Conservation (phyloP, 1,284 basidiomycete species). For the Leccinum subrobustum region DNA sequence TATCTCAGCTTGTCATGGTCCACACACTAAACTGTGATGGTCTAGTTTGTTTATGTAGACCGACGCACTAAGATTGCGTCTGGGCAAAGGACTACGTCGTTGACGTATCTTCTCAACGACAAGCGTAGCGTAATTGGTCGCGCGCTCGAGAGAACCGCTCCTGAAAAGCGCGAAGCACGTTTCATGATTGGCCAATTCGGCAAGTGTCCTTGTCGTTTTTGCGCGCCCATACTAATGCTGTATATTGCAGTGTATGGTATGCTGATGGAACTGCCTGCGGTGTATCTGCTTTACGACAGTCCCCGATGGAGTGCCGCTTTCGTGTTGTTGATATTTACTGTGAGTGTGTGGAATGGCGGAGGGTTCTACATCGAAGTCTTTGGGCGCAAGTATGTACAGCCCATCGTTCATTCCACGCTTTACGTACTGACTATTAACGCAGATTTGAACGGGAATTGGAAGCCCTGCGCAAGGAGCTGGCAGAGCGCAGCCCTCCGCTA, state of each 20-base stretch:
- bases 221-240: background rate
- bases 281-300: constrained; percentile 79
- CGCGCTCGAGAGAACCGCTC: constrained; percentile 56
- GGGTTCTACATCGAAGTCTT: constrained; percentile 94
- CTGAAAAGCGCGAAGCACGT: constrained; percentile 61
- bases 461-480: constrained; percentile 81
- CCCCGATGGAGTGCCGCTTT: constrained; percentile 74
- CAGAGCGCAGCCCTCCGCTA: constrained; percentile 58
- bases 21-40: constrained; percentile 5
- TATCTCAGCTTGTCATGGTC: background rate
- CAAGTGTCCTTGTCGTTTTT: constrained; percentile 36
- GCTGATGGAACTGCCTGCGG: constrained; percentile 83
- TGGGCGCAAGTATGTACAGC: constrained; percentile 76
- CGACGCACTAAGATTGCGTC: constrained; percentile 84
- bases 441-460: constrained; percentile 92
- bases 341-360: constrained; percentile 84
- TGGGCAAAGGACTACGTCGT: constrained; percentile 82
- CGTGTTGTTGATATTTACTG: constrained; percentile 75
- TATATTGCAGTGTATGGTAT: constrained; percentile 70
- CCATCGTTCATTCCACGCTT: background rate
- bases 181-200: constrained; percentile 89
- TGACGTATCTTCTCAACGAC: constrained; percentile 83
- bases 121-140: constrained; percentile 82
- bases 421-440: constrained; percentile 7
- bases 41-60: constrained; percentile 79